Conservation (phyloP, 805 yeast species). For the Metschnikowia drakensbergensis region DNA sequence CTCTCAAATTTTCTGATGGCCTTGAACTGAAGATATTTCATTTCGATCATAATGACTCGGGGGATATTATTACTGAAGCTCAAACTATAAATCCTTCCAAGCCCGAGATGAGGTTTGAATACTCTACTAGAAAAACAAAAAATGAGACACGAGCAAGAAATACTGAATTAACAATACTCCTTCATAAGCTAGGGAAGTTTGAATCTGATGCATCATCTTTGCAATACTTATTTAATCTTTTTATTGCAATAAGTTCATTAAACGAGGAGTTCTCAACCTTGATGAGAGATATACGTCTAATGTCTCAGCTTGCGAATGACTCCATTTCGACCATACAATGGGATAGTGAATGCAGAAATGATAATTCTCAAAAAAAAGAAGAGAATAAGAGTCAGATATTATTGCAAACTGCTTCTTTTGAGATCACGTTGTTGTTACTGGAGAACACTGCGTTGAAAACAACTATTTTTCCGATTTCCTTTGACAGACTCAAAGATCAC, state of each 20-base stretch:
- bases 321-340: background rate
- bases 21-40: constrained; percentile 24
- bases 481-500: constrained; percentile 30
- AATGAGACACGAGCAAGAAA: background rate
- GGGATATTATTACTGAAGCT: background rate
- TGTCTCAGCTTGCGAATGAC: constrained; percentile 3
- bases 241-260: constrained; percentile 23
- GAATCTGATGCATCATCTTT: constrained; percentile 21
- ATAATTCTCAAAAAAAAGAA: background rate
- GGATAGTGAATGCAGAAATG: background rate
- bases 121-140: constrained; percentile 18
- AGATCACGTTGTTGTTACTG: constrained; percentile 22
- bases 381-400: constrained; percentile 22
- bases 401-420: constrained; percentile 40
- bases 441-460: constrained; percentile 18
- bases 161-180: constrained; percentile 1
- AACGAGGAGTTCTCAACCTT: constrained; percentile 9
- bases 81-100: constrained; percentile 16
- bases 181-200: constrained; percentile 27
- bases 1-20: constrained; percentile 18
- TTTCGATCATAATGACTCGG: constrained; percentile 17
- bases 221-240: constrained; percentile 26
- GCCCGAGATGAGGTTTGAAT: constrained; percentile 54
- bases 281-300: constrained; percentile 1
- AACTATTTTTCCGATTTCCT: constrained; percentile 44